These are phyloP conservation scores for Chrysosporium queenslandicum DNA, from an alignment of 2,329 filamentous ascomycete species.

Conservation along the genomic window DNA sequence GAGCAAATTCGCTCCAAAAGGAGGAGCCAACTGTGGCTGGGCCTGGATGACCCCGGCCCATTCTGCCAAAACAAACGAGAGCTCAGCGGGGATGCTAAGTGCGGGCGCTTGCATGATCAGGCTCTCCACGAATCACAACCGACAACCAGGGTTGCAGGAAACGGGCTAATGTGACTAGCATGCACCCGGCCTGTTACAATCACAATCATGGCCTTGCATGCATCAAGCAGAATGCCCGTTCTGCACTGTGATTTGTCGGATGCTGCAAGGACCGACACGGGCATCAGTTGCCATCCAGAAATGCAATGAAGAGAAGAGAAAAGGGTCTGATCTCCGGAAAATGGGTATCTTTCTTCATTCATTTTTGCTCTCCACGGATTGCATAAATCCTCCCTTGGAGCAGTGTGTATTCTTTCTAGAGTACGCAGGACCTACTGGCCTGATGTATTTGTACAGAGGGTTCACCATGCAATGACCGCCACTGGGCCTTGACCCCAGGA, in stretches of 20 bases:
- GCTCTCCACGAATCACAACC: conserved; percentile 6
- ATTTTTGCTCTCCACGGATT: not conserved
- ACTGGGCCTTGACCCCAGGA: not conserved
- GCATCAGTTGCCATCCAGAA: not conserved
- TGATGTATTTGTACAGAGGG: no score
- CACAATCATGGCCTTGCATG: conserved; percentile 8
- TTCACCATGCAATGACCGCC: not conserved
- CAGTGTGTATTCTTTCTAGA: no score
- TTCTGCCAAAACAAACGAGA: no score
- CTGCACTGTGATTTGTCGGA: conserved; percentile 1
- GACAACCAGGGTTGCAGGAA: conserved; percentile 1
- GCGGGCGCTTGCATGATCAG: conserved; percentile 4
- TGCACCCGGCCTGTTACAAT: conserved; percentile 9
- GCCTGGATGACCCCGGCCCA: not conserved
- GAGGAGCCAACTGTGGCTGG: no score
- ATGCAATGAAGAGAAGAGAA: not conserved
- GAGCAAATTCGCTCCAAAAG: no score
- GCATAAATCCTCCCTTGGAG: no score
- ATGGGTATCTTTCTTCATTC: not conserved
- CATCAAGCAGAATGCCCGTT: not conserved
- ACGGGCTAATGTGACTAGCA: conserved; percentile 8
- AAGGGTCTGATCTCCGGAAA: not conserved
- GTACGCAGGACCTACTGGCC: no score
- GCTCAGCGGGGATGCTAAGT: conserved; percentile 1
- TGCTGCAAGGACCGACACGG: not conserved